A percentile compares a stretch with the other conserved stretches of the same genome.
These are phyloP conservation scores for Phytopythium mirpurense DNA, from an alignment of 352 stramenopile species.

Conservation along the genomic window DNA sequence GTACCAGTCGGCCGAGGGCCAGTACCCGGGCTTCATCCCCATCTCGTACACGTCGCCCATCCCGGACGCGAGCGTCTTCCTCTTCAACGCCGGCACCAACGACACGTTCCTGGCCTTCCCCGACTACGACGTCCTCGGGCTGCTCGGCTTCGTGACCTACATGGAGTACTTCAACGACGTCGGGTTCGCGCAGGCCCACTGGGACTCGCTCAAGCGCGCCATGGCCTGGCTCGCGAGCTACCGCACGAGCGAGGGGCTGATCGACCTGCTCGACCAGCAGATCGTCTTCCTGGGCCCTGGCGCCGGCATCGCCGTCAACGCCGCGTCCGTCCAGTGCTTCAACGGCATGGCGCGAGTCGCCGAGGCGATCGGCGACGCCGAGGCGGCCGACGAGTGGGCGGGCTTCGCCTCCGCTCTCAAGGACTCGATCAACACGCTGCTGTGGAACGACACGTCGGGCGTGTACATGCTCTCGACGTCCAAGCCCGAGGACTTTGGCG, in stretches of 20 bases:
- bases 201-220: constrained; percentile 15
- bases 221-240: constrained; percentile 13
- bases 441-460: constrained; percentile 22
- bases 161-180: constrained; percentile 26
- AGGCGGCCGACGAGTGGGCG: constrained; percentile 13
- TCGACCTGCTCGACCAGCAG: constrained; percentile 19
- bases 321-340: constrained; percentile 19
- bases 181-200: constrained; percentile 13
- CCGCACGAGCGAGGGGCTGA: constrained; percentile 19
- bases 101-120: constrained; percentile 17
- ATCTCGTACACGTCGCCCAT: constrained; percentile 28
- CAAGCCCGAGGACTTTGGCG: constrained; percentile 16
- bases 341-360: constrained; percentile 22
- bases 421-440: constrained; percentile 21
- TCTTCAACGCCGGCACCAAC: constrained; percentile 15
- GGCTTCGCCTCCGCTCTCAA: constrained; percentile 14
- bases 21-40: constrained; percentile 15
- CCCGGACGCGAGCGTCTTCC: constrained; percentile 19
- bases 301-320: constrained; percentile 18
- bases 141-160: constrained; percentile 24
- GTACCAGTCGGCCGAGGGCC: constrained; percentile 14
- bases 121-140: constrained; percentile 25
- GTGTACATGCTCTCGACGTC: constrained; percentile 18
- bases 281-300: constrained; percentile 15
- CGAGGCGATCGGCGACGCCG: constrained; percentile 12